Percentiles rank a stretch among this genome's conserved stretches.
These are phyloP conservation scores for Ceratocystis destructans DNA, from an alignment of 2,329 filamentous ascomycete species.

Conservation along the genomic window DNA sequence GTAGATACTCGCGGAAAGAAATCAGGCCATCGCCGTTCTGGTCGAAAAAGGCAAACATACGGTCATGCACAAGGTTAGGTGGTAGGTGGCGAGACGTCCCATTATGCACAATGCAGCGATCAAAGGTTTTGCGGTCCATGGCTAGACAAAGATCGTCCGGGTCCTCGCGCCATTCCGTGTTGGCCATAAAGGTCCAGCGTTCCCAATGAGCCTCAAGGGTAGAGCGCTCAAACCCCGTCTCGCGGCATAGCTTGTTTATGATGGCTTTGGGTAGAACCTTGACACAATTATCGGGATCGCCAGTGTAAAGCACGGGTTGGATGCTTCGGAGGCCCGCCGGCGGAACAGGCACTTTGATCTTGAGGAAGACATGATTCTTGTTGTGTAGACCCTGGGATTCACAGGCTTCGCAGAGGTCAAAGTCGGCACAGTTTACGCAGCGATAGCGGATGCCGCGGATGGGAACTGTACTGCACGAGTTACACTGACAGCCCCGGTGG, in stretches of 20 bases:
- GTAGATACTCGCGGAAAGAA: conserved; percentile 81
- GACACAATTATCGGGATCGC: conserved; percentile 61
- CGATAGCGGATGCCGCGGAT: conserved; percentile 88
- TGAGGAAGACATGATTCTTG: conserved; percentile 94
- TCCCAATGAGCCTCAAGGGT: conserved; percentile 92
- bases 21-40: conserved; percentile 79
- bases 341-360: conserved; percentile 79
- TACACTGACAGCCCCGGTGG: conserved; percentile 84
- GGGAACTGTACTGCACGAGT: conserved; percentile 72
- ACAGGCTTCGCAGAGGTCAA: conserved; percentile 87
- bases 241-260: conserved; percentile 53
- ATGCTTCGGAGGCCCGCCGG: conserved; percentile 69
- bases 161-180: conserved; percentile 69
- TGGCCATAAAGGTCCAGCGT: conserved; percentile 90
- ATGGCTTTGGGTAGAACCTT: conserved; percentile 53
- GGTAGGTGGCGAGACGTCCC: conserved; percentile 62
- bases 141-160: conserved; percentile 64
- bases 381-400: conserved; percentile 65
- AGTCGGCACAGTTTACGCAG: conserved; percentile 91
- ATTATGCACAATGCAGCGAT: conserved; percentile 77
- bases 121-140: conserved; percentile 86
- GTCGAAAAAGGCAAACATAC: conserved; percentile 95
- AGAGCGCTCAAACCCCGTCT: conserved; percentile 68
- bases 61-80: conserved; percentile 85
- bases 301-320: conserved; percentile 76